These are phyloP conservation scores for Marchantia polymorpha DNA, from an alignment of 225 moss, liverwort and hornwort genomes.

Conservation along the genomic window DNA sequence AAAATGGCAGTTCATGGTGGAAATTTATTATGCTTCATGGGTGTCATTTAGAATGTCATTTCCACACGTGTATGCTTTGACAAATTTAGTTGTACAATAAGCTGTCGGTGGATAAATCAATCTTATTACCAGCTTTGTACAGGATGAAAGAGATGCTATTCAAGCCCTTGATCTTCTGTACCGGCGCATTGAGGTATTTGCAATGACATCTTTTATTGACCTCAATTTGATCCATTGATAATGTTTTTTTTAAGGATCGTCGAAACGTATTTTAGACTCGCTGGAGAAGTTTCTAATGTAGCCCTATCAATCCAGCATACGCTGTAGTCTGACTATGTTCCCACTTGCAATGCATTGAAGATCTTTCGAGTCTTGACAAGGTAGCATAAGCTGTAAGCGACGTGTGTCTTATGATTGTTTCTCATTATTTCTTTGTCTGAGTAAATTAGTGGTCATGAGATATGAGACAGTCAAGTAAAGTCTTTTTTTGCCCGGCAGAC, in stretches of 20 bases:
- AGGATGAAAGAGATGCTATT: conserved; percentile 87
- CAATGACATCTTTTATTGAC: neutral
- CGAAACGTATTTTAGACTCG: neutral
- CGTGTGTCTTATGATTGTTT: neutral
- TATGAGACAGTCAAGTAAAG: neutral
- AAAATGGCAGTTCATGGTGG: neutral
- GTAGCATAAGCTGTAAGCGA: too few species aligned
- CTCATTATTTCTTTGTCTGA: neutral
- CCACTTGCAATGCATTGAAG: too few species aligned
- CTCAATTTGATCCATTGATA: too few species aligned
- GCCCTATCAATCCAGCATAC: neutral
- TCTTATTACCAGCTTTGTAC: neutral
- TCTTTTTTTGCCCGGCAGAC: conserved; percentile 41
- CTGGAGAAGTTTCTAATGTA: neutral
- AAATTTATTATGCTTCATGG: neutral
- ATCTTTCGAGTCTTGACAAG: too few species aligned
- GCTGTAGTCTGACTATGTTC: too few species aligned
- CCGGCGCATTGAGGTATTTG: conserved; percentile 75
- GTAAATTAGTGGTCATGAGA: neutral
- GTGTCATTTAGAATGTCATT: too few species aligned
- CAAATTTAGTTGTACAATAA: neutral
- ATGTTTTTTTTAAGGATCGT: neutral
- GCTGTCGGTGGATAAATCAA: neutral
- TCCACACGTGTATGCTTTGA: neutral
- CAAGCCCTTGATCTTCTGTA: conserved; percentile 95